phyloP scores from a whole-genome alignment of 2,329 filamentous ascomycete species.

The Monosporascus cannonballus region DNA sequence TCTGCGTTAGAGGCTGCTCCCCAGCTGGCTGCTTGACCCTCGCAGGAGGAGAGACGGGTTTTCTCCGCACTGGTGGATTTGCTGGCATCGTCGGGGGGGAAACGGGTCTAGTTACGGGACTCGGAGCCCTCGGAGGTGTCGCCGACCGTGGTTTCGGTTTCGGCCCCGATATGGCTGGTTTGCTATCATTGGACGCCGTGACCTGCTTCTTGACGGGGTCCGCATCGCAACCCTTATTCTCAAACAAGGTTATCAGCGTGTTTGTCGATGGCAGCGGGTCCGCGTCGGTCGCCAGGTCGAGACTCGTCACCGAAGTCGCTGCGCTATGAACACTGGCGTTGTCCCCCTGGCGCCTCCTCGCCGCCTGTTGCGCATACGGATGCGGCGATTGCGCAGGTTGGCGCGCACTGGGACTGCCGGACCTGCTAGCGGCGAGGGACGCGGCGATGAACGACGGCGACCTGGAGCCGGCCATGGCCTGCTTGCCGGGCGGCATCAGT shows the following conservation, averaged over 20 bases:
- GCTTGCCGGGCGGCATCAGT: conserved; percentile 12
- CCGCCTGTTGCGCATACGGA: conserved; percentile 15
- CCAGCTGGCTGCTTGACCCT: background rate
- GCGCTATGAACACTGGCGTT: conserved; percentile 26
- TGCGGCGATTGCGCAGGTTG: conserved; percentile 16
- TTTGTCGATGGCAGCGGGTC: conserved; percentile 56
- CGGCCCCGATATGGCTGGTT: background rate
- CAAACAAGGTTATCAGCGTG: conserved; percentile 64
- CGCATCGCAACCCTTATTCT: conserved; percentile 36
- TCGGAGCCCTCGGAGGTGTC: conserved; percentile 26
- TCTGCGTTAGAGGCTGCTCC: conserved; percentile 1
- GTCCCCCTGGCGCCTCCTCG: conserved; percentile 16
- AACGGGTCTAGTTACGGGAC: conserved; percentile 17
- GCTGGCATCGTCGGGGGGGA: conserved; percentile 18
- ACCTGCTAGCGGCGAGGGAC: conserved; percentile 55
- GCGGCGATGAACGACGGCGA: conserved; percentile 58
- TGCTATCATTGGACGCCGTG: conserved; percentile 7
- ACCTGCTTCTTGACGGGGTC: conserved; percentile 27
- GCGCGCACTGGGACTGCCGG: conserved; percentile 45
- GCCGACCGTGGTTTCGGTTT: conserved; percentile 17
- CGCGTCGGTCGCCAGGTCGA: conserved; percentile 41
- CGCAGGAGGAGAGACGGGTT: conserved; percentile 10
- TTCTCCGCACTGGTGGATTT: conserved; percentile 14
- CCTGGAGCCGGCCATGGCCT: conserved; percentile 30
- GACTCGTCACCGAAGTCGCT: conserved; percentile 22